Base-by-base conservation (phyloP, 768 basidiomycete genomes). In the Boletus rex-veris region DNA sequence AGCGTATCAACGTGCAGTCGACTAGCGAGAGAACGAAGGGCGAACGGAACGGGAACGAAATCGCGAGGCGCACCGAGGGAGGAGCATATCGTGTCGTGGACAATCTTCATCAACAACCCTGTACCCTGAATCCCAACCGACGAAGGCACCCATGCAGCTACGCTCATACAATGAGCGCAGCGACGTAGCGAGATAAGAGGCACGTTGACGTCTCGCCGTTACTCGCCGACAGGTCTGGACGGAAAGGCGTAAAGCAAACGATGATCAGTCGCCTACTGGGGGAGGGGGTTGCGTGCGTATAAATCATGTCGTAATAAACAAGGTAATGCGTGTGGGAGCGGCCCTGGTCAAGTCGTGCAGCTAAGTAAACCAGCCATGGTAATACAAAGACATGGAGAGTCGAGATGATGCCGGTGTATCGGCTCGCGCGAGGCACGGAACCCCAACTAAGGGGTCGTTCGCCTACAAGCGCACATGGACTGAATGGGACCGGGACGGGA, bases 371-470 rank as follows among this genome's bases (percentile, higher is more conserved):
- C 58, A 51, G 55, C 41, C 33, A 43, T 49, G 51, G 60, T 59
- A 61, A 63, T 48, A 49, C 5, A 45, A 45, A 58, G 65, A 58
- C 52, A 46, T 46, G 51, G 47, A 68, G 69, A 54, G 61, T 14
- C 66, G 71, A 59, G 70, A 73, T 72, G 80, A 79, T 53, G 66
- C 86, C 86, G 68, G 76, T 85, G 88, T 88, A 67, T 90, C 73
- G 86, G 86, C 84, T 75, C 74, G 77, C 77, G 77, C 83, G 84
- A 85, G 80, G 79, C 79, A 84, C 85, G 82, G 76, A 82, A 86
- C 86, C 86, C 80, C 88, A 88, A 64, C 70, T 53, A 89, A 88
- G 86, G 81, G 86, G 84, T 87, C 85, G 84, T 85, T 50, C 84
- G 79, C 80, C 77, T 79, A 81, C 82, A 70, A 83, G 80, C 78